Evolutionary conservation across 192 early-diverging fungal species (phyloP), one percentile per base, ranked within the genome.

Genomic region (Coemansia furcata): DNA sequence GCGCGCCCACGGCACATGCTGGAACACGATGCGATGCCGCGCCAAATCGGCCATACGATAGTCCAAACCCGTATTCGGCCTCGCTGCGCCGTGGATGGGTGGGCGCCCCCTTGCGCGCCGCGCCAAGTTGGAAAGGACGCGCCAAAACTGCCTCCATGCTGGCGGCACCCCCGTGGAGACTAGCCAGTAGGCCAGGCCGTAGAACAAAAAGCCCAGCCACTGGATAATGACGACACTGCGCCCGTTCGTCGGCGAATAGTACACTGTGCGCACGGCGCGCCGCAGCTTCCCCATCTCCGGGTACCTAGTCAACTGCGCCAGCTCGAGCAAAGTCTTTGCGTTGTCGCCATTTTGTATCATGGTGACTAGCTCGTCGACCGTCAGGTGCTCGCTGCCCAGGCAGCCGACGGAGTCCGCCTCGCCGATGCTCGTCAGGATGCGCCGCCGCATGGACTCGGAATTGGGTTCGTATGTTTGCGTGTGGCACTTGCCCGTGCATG

Each of bases 21-120:
- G 63, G 12, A 12, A 33, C 10, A 60, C 9, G 2, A 67, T 60
- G 0, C 66, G 66, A 32, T 78, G 71, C 3, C 61, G 47, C 6
- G 76, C 76, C 37, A 78, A 62, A 10, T 63, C 67, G 7, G 71
- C 42, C 12, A 78, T 73, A 1, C 63, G 55, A 46, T 78, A 73
- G 23, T 71, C 58, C 37, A 43, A 4, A 0, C n/a, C 60, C 5
- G 57, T 17, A 9, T 15, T 3, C 38, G 26, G 26, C 37, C 15
- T 26, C 15, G 47, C 21, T 11, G 19, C 3, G 2, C 55, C 35
- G 36, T 33, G 55, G 17, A 63, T 19, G 10, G 35, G 58, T 37
- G 14, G 2, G 8, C 8, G 37, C 7, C 58, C 3, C 0, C 58
- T 4, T 7, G 21, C 2, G 5, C 58, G 58, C 3, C 58, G 35